These are phyloP conservation scores for Nemania bipapillata DNA, from an alignment of 2,329 filamentous ascomycete species.

Conservation along the genomic window DNA sequence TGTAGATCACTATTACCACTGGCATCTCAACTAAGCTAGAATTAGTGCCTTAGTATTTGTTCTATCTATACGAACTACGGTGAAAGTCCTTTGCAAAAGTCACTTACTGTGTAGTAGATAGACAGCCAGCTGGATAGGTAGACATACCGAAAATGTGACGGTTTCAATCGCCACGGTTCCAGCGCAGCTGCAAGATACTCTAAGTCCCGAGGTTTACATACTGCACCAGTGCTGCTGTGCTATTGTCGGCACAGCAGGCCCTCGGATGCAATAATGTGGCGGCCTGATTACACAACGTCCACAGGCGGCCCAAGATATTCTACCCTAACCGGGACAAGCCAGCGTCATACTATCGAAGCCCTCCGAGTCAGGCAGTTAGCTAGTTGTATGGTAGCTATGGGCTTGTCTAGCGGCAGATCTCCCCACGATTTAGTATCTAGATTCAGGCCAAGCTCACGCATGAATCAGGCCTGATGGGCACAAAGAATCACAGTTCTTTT, in stretches of 20 bases:
- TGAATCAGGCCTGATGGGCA: slow-evolving; percentile 5
- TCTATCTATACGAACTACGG: neutral
- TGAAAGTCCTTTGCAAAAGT: slow-evolving; percentile 1
- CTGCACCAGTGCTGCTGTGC: slow-evolving; percentile 1
- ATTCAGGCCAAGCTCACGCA: neutral
- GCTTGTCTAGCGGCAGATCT: slow-evolving; percentile 34
- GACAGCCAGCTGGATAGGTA: neutral
- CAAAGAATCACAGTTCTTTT: neutral
- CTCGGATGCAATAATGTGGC: slow-evolving; percentile 14
- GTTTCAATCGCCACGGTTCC: slow-evolving; percentile 31
- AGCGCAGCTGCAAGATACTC: slow-evolving; percentile 32
- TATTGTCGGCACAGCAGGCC: slow-evolving; percentile 18
- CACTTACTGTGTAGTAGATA: neutral
- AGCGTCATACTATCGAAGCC: slow-evolving; percentile 9
- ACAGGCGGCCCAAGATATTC: slow-evolving; percentile 5
- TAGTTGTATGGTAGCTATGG: slow-evolving; percentile 8
- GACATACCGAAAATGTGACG: slow-evolving; percentile 17
- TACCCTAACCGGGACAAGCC: slow-evolving; percentile 7
- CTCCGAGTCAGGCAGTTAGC: slow-evolving; percentile 13
- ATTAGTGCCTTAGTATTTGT: neutral
- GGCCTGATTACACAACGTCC: slow-evolving; percentile 13
- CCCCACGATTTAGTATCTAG: slow-evolving; percentile 29
- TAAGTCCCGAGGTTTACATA: slow-evolving; percentile 28
- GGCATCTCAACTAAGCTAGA: neutral
- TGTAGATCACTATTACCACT: slow-evolving; percentile 16